phyloP scores from a whole-genome alignment of 148 eudicot genomes.

The Beta vulgaris region DNA sequence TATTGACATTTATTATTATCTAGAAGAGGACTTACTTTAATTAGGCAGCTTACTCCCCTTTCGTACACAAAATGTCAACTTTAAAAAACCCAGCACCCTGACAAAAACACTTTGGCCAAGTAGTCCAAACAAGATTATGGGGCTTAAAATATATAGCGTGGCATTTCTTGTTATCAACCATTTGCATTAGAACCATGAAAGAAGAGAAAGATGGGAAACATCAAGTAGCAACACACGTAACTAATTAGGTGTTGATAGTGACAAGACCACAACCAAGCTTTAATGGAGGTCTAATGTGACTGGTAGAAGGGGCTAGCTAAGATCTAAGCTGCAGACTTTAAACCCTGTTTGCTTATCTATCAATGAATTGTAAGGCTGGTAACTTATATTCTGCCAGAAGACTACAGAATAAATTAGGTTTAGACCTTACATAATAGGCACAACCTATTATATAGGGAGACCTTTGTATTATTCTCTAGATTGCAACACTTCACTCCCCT shows the following conservation, averaged over 20 bases:
- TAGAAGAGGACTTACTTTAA: too few relatives aligned
- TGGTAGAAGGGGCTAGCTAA: constrained; percentile 7
- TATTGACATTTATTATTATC: too few relatives aligned
- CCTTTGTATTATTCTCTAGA: too few relatives aligned
- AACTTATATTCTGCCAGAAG: not conserved
- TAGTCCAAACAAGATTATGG: not conserved
- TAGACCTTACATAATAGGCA: not conserved
- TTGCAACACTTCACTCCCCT: too few relatives aligned
- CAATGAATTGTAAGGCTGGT: constrained; percentile 3
- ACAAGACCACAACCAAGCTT: constrained; percentile 1
- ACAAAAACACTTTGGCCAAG: not conserved
- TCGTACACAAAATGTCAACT: too few relatives aligned
- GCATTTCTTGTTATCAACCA: not conserved
- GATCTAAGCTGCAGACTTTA: constrained; percentile 12
- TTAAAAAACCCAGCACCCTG: too few relatives aligned
- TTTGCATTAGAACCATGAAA: not conserved
- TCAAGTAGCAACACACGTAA: not conserved
- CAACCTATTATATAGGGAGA: too few relatives aligned
- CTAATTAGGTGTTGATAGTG: not conserved
- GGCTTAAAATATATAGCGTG: not conserved
- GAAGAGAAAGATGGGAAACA: not conserved
- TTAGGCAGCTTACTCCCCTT: too few relatives aligned
- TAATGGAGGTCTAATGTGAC: not conserved
- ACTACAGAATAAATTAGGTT: not conserved
- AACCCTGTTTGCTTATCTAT: constrained; percentile 3